These are phyloP conservation scores for Tillandsia fasciculata DNA, from an alignment of 176 grass and related monocot genomes.

Conservation along the genomic window DNA sequence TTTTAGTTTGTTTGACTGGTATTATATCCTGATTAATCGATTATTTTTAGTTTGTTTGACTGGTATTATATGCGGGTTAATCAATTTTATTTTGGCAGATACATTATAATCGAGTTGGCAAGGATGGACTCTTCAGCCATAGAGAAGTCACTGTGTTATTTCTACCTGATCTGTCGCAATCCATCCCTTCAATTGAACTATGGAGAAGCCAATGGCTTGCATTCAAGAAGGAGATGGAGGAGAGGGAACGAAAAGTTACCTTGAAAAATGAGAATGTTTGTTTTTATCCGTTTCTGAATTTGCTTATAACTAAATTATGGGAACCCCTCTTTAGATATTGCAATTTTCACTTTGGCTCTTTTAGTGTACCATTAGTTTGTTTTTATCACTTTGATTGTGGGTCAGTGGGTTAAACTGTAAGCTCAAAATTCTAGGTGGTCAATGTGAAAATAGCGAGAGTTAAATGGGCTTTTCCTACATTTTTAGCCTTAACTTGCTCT, in stretches of 20 bases:
- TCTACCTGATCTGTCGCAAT: conserved; percentile 75
- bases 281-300: neutral
- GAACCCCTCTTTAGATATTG: no score
- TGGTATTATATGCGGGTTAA: neutral
- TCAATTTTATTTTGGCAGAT: conserved; percentile 40
- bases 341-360: no score
- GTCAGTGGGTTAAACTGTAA: no score
- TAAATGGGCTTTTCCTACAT: no score
- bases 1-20: no score
- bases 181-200: conserved; percentile 57
- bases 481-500: neutral
- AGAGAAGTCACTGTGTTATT: conserved; percentile 91
- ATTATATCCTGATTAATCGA: no score
- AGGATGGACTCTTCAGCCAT: conserved; percentile 66
- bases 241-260: conserved; percentile 39
- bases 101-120: conserved; percentile 80
- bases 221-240: conserved; percentile 47
- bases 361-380: no score
- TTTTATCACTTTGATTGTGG: no score
- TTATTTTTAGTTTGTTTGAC: no score
- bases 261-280: conserved; percentile 54
- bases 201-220: conserved; percentile 78
- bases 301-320: neutral
- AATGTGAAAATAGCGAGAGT: no score
- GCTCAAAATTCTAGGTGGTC: no score